Base-by-base conservation (phyloP, 371 early-diverging fungal species). In the Smittium culicis region DNA sequence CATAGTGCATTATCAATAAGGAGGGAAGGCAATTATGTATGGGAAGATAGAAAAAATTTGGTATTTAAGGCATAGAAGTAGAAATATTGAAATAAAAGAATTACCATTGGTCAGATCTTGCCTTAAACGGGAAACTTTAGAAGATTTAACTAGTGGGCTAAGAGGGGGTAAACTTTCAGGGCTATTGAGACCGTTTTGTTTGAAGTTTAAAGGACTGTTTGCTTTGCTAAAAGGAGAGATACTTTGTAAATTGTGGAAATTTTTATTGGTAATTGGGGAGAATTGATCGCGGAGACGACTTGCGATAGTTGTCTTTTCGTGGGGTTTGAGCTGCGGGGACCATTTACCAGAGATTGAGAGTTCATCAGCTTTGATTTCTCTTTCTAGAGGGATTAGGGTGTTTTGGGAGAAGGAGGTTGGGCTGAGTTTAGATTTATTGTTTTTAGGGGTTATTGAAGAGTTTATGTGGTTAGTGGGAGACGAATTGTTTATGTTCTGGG, bases 151-250 rank as follows among this genome's bases (percentile, higher is more conserved):
- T 5, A 77, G 71, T 11, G 77, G 77, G 56, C 77, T 77, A 16
- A 77, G 72, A 8, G 77, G 77, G 16, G 77, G 77, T 34, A 77
- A 66, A 57, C 70, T 72, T 57, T 74, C 74, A n/a, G 77, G 77
- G 54, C 77, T 77, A 67, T 67, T 45, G 20, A 45, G 20, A 45
- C 11, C 45, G 45, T 45, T 45, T 20, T 45, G 45, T 45, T 45
- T 45, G 45, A 45, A 45, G 45, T 20, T 20, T 20, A 45, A 45
- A 11, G 45, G 45, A 45, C 45, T 45, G 45, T 5, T 11, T 5
- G 45, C 5, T 45, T 45, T 45, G 20, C 5, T 5, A n/a, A n/a
- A n/a, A n/a, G n/a, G n/a, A n/a, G n/a, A n/a, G n/a, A n/a, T n/a
- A n/a, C n/a, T n/a, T 11, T 45, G 11, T 5, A 11, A 11, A 20